Conservation (phyloP, 2,329 filamentous ascomycete species). For the Zarea fungicola region DNA sequence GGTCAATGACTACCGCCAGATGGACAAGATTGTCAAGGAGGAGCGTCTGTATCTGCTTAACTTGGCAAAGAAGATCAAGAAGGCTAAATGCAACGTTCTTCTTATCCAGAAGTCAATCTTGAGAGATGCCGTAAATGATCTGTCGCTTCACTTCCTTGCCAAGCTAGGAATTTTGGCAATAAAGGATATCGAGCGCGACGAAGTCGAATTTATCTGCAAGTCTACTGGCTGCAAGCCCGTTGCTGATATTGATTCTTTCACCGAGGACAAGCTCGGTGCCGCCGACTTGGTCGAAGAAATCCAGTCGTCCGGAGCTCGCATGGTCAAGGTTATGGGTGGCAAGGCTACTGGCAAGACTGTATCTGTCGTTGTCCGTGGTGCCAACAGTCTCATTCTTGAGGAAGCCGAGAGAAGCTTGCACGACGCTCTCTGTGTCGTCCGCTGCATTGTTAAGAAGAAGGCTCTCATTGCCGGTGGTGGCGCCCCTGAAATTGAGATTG, state of each 20-base stretch:
- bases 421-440: slow-evolving; percentile 95
- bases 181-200: slow-evolving; percentile 97
- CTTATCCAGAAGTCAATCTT: slow-evolving; percentile 98
- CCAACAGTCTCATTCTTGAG: slow-evolving; percentile 90
- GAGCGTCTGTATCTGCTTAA: slow-evolving; percentile 97
- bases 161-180: slow-evolving; percentile 93
- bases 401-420: slow-evolving; percentile 96
- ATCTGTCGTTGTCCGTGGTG: slow-evolving; percentile 88
- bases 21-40: slow-evolving; percentile 99
- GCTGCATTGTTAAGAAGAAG: slow-evolving; percentile 98
- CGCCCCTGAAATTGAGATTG: slow-evolving; percentile 94
- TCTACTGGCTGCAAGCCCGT: slow-evolving; percentile 98
- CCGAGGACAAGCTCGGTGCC: slow-evolving; percentile 92
- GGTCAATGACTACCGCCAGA: slow-evolving; percentile 98
- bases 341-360: slow-evolving; percentile 82
- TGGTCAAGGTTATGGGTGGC: slow-evolving; percentile 92
- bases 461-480: slow-evolving; percentile 97
- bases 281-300: slow-evolving; percentile 94
- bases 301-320: slow-evolving; percentile 78
- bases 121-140: slow-evolving; percentile 93
- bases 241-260: slow-evolving; percentile 96
- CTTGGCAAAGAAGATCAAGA: slow-evolving; percentile 99
- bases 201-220: slow-evolving; percentile 99
- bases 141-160: slow-evolving; percentile 94
- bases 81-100: slow-evolving; percentile 98